Percentiles rank a stretch among this genome's conserved stretches.
These are phyloP conservation scores for Aspergillus bombycis DNA, from an alignment of 2,329 filamentous ascomycete species.

Conservation along the genomic window DNA sequence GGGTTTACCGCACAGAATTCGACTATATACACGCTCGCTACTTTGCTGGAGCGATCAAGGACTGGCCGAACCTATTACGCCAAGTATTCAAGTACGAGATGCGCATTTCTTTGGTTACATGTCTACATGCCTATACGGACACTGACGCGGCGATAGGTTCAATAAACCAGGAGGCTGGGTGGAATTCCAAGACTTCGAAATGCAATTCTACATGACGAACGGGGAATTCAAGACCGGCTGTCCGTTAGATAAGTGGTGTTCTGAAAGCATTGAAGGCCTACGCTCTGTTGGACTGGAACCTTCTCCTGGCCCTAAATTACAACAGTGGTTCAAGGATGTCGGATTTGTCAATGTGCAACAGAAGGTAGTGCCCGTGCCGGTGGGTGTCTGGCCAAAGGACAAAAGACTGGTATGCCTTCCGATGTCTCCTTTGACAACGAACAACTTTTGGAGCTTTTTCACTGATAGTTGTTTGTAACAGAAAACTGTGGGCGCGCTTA, in stretches of 20 bases:
- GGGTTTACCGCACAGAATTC: slow-evolving; percentile 7
- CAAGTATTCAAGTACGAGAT: slow-evolving; percentile 7
- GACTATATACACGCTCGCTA: slow-evolving; percentile 14
- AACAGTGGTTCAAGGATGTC: not conserved
- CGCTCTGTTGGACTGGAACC: not conserved
- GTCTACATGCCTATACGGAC: not conserved
- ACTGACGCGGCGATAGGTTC: not conserved
- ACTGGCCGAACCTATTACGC: slow-evolving; percentile 11
- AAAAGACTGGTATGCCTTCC: slow-evolving; percentile 7
- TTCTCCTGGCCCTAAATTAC: not conserved
- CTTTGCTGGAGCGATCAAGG: slow-evolving; percentile 13
- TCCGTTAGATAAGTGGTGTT: not conserved
- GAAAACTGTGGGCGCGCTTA: slow-evolving; percentile 10
- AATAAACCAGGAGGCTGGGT: slow-evolving; percentile 12
- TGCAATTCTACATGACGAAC: slow-evolving; percentile 4
- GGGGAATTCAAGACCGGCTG: not conserved
- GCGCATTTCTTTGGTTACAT: not conserved
- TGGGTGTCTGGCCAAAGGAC: slow-evolving; percentile 12
- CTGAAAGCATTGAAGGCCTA: not conserved
- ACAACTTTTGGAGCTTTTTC: not conserved
- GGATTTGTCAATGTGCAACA: slow-evolving; percentile 13
- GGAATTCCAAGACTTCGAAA: slow-evolving; percentile 16
- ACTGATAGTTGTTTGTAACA: not conserved
- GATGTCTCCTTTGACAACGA: not conserved
- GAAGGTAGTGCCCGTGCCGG: slow-evolving; percentile 3